Evolutionary conservation across 1,139 yeast species (phyloP), one percentile per base, ranked within the genome.

Genomic region (Protomyces gravidus): DNA sequence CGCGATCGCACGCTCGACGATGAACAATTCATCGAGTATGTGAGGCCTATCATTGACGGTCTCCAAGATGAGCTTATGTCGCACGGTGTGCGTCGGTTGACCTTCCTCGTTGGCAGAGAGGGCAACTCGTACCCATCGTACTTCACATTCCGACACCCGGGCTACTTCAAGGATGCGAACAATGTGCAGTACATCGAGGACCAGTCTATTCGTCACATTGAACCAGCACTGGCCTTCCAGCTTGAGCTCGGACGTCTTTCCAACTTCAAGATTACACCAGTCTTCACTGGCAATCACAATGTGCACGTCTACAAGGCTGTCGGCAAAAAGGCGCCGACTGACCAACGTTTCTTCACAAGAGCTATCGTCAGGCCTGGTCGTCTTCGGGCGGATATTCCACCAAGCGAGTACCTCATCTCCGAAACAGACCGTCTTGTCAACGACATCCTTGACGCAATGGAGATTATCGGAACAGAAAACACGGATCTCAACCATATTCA

Each of bases 201-300:
- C 76, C 83, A 85, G 75, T 90, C 90, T 39, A 88, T 92, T 72
- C 90, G 98, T 77, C 97, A 92, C 71, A 89, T 92, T 69, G 98
- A 92, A 75, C 98, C 98, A 32, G 97, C 98, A 49, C 79, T 92
- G 69, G 98, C 98, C 61, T 92, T 85, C 86, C 98, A 92, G 77
- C 80, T 92, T 68, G 98, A 92, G 76, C 80, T 92, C 67, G 95
- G 89, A 69, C 84, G 97, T 77, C 80, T 92, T 75, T 88, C 95
- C 53, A 94, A 92, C 77, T 92, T 92, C 76, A 84, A 88, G 75
- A 89, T 92, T 74, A 89, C 86, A 72, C 97, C 97, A 53, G 88
- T 92, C 62, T 88, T 89, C 77, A 89, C 97, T 63, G 97, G 90
- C 73, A 92, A 94, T 79, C 85, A 97, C 78, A 90, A 92, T 76